Evolutionary conservation across 1,284 basidiomycete genomes (phyloP).

Genomic region (Pseudozyma sp.): DNA sequence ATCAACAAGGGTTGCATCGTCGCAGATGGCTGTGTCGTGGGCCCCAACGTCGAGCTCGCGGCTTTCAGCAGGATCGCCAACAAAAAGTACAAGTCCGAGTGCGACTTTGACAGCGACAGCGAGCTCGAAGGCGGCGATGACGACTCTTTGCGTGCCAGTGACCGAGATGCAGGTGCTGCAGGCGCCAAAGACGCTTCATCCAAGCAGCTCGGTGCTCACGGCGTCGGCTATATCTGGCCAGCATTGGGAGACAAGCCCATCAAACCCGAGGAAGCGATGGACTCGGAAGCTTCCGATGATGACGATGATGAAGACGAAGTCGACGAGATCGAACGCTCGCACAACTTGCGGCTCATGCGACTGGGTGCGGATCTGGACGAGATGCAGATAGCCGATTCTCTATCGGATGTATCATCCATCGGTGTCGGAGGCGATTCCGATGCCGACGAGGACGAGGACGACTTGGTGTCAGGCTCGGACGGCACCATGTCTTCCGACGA

Average conservation of each 20-base stretch:
- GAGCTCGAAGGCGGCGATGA: constrained; percentile 51
- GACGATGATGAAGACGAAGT: constrained; percentile 47
- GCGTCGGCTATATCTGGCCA: constrained; percentile 61
- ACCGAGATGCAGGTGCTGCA: constrained; percentile 11
- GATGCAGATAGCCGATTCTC: constrained; percentile 45
- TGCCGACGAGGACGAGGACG: constrained; percentile 38
- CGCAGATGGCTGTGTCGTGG: constrained; percentile 65
- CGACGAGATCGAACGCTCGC: constrained; percentile 53
- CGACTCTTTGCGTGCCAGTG: constrained; percentile 51
- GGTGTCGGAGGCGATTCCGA: constrained; percentile 54
- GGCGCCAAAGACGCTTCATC: constrained; percentile 19
- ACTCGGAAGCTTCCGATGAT: constrained; percentile 39
- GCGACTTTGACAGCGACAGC: constrained; percentile 50
- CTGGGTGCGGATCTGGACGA: constrained; percentile 45
- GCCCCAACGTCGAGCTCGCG: constrained; percentile 73
- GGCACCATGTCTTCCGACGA: constrained; percentile 34
- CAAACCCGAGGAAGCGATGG: constrained; percentile 19
- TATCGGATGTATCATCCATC: constrained; percentile 59
- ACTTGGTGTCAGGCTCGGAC: constrained; percentile 26
- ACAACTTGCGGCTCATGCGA: constrained; percentile 51
- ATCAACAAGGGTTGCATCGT: constrained; percentile 72
- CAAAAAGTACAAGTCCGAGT: constrained; percentile 48
- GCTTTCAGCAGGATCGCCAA: constrained; percentile 80
- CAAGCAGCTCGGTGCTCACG: constrained; percentile 41
- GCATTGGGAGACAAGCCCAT: constrained; percentile 38